Evolutionary conservation across 345 rosid species (phyloP), one percentile per base, ranked within the genome.

Genomic region (Eutrema japonicum): DNA sequence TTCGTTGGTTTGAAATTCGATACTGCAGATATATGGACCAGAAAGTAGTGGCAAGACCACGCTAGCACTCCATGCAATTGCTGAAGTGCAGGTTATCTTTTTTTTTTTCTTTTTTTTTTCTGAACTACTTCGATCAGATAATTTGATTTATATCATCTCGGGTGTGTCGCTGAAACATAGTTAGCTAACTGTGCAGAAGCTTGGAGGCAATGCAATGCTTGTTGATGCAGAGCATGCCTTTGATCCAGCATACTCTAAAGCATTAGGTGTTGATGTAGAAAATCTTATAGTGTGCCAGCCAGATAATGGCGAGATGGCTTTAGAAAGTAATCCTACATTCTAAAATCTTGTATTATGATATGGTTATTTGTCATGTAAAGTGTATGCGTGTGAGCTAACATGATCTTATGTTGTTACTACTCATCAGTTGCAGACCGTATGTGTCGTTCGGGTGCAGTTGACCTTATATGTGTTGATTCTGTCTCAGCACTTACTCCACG

Each of bases 191-290:
- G 6, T 83, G 78, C 96, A 94, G 98, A 94, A 84, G 73, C 82
- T 84, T 64, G 98, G 98, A 64, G 97, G 98, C 82, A 89, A 89
- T 76, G 97, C 98, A 13, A 94, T 91, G 97, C 98, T 91, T 79
- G 97, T 94, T 79, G 97, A 91, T 81, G 98, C 98, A 56, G 98
- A 94, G 83, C 98, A 94, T 73, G 98, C 98, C 74, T 94, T 94
- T 84, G 98, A 94, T 83, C 97, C 97, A 43, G 71, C 98, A 32
- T 93, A 93, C 81, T 93, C 98, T 57, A 93, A 89, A 83, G 89
- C 98, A 61, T 49, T 91, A 77, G 97, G 97, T 3, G 96, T 89
- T 52, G 96, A 91, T 83, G 97, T 94, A 10, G 97, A 91, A 58
- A 93, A 89, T 76, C 71, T 94, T 77, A 91, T 91, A 16, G 98